These are phyloP conservation scores for Mycena vulgaris DNA, from an alignment of 768 basidiomycete species.

Conservation along the genomic window DNA sequence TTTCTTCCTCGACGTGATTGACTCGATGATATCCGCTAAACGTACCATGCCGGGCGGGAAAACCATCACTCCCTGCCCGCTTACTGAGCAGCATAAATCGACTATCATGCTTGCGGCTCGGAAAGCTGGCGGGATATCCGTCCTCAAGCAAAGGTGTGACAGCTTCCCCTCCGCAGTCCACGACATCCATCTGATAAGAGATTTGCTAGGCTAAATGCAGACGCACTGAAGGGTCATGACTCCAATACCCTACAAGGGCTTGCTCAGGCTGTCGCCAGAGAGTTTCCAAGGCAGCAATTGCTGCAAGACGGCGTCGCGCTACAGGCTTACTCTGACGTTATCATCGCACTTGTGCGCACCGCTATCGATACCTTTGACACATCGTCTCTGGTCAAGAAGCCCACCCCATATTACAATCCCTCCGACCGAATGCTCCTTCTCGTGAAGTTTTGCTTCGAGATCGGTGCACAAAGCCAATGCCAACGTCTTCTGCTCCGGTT, in stretches of 20 bases:
- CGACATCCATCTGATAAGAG: neutral
- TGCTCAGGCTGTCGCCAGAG: neutral
- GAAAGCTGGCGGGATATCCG: conserved; percentile 19
- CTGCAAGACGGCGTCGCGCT: neutral
- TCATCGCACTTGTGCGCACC: conserved; percentile 10
- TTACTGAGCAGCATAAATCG: conserved; percentile 3
- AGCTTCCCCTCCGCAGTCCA: neutral
- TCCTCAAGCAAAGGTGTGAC: conserved; percentile 24
- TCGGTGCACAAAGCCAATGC: conserved; percentile 19
- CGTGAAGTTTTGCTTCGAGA: conserved; percentile 36
- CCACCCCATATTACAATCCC: neutral
- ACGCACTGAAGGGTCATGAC: conserved; percentile 22
- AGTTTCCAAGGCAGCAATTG: conserved; percentile 13
- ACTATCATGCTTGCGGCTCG: conserved; percentile 8
- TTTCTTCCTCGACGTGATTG: conserved; percentile 31
- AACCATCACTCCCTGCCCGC: conserved; percentile 22
- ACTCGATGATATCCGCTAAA: conserved; percentile 16
- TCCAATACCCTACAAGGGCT: conserved; percentile 9
- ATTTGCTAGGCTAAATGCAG: conserved; percentile 23
- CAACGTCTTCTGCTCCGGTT: conserved; percentile 26
- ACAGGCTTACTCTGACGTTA: conserved; percentile 8
- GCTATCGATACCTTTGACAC: conserved; percentile 26
- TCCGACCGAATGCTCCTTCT: conserved; percentile 21
- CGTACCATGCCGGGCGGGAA: conserved; percentile 5
- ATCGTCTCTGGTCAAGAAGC: neutral